A percentile compares a stretch with the other conserved stretches of the same genome.
Conservation (phyloP, 495 filamentous ascomycete species). For the Aspergillus leporis region DNA sequence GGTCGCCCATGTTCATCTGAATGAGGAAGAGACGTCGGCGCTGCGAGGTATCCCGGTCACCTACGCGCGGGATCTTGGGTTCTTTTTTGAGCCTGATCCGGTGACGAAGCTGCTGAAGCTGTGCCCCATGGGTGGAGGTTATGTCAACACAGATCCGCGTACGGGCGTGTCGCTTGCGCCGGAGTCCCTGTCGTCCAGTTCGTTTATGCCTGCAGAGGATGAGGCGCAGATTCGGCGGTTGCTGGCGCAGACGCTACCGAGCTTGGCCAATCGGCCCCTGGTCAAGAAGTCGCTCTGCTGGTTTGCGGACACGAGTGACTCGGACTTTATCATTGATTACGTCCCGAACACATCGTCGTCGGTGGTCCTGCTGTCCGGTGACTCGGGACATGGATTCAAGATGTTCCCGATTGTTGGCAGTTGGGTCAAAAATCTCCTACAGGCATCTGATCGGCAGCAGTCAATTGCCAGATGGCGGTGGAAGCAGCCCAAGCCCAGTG, state of each 20-base stretch:
- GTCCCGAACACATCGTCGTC: constrained; percentile 45
- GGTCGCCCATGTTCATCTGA: constrained; percentile 56
- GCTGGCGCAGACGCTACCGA: constrained; percentile 50
- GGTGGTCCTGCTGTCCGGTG: constrained; percentile 49
- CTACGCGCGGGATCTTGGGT: constrained; percentile 56
- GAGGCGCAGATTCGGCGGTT: constrained; percentile 46
- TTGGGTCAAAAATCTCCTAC: constrained; percentile 45
- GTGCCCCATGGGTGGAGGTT: constrained; percentile 54
- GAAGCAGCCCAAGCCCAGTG: constrained; percentile 29
- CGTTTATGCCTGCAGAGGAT: constrained; percentile 50
- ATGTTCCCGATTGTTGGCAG: constrained; percentile 55
- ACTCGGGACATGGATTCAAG: constrained; percentile 58
- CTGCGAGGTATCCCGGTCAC: constrained; percentile 56
- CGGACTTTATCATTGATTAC: constrained; percentile 57
- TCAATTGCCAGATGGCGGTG: constrained; percentile 43
- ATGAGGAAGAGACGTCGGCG: constrained; percentile 46
- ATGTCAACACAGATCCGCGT: constrained; percentile 46
- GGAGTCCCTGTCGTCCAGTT: constrained; percentile 31
- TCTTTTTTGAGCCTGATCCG: constrained; percentile 60
- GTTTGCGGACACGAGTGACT: constrained; percentile 57
- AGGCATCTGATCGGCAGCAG: constrained; percentile 28
- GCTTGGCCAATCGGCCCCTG: constrained; percentile 49
- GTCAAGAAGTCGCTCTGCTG: constrained; percentile 53
- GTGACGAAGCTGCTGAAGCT: constrained; percentile 56
- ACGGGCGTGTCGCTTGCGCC: constrained; percentile 36